Evolutionary conservation across 331 rosid genomes (phyloP).

Genomic region (Phaseolus coccineus): DNA sequence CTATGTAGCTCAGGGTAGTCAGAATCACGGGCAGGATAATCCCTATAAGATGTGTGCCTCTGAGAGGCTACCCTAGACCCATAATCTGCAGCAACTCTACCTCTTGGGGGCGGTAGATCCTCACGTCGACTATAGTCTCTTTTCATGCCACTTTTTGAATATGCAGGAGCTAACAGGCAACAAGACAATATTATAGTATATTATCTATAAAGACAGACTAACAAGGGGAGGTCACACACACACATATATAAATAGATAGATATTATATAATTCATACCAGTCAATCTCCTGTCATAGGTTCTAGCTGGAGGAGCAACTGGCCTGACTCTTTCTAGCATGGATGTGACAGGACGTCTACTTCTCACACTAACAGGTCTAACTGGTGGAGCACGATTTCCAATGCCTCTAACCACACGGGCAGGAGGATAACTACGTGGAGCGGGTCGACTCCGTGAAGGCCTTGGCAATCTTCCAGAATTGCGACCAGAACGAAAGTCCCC

Average conservation of each 20-base stretch:
- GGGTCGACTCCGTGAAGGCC: constrained; percentile 72
- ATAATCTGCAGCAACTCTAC: constrained; percentile 70
- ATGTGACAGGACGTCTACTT: constrained; percentile 69
- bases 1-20: constrained; percentile 72
- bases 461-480: constrained; percentile 52
- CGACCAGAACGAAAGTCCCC: constrained; percentile 66
- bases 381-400: constrained; percentile 65
- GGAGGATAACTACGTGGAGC: constrained; percentile 63
- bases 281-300: constrained; percentile 75
- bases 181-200: constrained; percentile 18
- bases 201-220: constrained; percentile 24
- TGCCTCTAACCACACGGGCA: constrained; percentile 62
- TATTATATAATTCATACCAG: constrained; percentile 56
- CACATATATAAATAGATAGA: background rate
- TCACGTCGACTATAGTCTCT: constrained; percentile 78
- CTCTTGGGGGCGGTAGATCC: constrained; percentile 83
- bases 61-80: constrained; percentile 71
- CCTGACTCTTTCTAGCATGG: constrained; percentile 69
- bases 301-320: constrained; percentile 71
- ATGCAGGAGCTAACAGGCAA: constrained; percentile 61
- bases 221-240: background rate
- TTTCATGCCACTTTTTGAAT: constrained; percentile 77
- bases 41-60: constrained; percentile 75
- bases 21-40: constrained; percentile 74
- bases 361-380: constrained; percentile 66